Evolutionary conservation across 208 protist species (phyloP).

Genomic region (Zelonia costaricensis): DNA sequence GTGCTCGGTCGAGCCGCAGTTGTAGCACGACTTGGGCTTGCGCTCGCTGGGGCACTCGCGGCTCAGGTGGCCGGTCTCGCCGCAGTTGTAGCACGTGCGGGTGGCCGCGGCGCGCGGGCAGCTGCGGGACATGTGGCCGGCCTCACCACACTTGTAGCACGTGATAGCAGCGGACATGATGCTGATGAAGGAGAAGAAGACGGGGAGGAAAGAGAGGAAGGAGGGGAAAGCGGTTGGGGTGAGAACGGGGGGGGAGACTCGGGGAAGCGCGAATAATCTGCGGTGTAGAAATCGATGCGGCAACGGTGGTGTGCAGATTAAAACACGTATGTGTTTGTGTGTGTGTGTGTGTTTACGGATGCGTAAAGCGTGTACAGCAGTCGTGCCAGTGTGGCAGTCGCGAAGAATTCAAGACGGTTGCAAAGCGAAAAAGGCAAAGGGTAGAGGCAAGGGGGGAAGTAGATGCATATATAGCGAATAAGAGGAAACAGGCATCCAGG

Average conservation of each 20-base stretch:
- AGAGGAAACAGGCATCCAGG: no score
- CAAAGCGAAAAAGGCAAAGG: no score
- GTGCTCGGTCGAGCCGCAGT: constrained; percentile 80
- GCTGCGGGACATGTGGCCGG: constrained; percentile 61
- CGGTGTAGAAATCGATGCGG: no score
- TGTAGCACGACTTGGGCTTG: constrained; percentile 61
- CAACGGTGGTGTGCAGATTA: no score
- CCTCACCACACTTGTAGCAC: constrained; percentile 71
- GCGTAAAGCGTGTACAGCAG: no score
- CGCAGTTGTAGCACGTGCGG: constrained; percentile 69
- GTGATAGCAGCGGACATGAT: constrained; percentile 45
- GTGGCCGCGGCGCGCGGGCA: constrained; percentile 38
- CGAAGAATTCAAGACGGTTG: no score
- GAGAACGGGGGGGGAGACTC: background rate
- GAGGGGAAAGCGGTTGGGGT: background rate
- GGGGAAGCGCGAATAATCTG: background rate
- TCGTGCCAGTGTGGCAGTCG: no score
- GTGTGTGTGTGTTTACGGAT: no score
- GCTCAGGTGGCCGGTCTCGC: constrained; percentile 59
- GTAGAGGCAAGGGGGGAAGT: no score
- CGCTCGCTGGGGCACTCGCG: constrained; percentile 64
- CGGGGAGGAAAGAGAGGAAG: background rate
- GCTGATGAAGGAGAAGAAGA: constrained; percentile 10
- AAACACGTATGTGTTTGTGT: no score
- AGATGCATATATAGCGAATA: no score